These are phyloP conservation scores for Colletotrichum sp. DNA, from an alignment of 2,329 filamentous ascomycete species.

Conservation along the genomic window DNA sequence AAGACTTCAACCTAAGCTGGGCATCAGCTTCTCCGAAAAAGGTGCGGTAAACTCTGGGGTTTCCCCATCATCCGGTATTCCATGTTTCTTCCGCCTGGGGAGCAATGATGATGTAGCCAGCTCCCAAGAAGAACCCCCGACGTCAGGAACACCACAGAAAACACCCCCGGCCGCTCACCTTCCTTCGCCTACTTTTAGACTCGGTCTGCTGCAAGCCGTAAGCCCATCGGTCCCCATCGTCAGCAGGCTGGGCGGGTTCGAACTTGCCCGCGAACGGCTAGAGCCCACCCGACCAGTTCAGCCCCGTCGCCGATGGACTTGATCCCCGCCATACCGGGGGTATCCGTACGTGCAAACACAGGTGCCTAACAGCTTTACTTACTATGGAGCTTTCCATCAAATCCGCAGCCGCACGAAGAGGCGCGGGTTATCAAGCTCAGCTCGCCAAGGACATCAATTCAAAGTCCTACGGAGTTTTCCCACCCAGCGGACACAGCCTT, in stretches of 20 bases:
- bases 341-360: not conserved
- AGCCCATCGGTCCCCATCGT: not conserved
- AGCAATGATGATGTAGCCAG: not conserved
- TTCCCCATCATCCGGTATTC: not conserved
- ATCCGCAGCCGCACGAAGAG: not conserved
- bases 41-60: not conserved
- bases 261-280: not conserved
- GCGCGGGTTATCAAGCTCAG: not conserved
- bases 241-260: not conserved
- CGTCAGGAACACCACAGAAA: not conserved
- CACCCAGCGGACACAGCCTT: not conserved
- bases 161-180: not conserved
- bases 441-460: not conserved
- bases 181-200: constrained; percentile 10
- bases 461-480: not conserved
- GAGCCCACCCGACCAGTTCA: not conserved
- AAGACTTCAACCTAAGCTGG: not conserved
- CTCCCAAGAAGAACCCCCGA: not conserved
- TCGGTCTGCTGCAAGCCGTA: constrained; percentile 11
- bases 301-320: not conserved
- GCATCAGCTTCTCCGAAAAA: not conserved
- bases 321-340: not conserved
- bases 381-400: not conserved
- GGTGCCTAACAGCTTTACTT: not conserved
- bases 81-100: not conserved